Evolutionary conservation across 2,329 filamentous ascomycete genomes (phyloP), one percentile per base, ranked within the genome.

Genomic region (Fusarium sacchari): DNA sequence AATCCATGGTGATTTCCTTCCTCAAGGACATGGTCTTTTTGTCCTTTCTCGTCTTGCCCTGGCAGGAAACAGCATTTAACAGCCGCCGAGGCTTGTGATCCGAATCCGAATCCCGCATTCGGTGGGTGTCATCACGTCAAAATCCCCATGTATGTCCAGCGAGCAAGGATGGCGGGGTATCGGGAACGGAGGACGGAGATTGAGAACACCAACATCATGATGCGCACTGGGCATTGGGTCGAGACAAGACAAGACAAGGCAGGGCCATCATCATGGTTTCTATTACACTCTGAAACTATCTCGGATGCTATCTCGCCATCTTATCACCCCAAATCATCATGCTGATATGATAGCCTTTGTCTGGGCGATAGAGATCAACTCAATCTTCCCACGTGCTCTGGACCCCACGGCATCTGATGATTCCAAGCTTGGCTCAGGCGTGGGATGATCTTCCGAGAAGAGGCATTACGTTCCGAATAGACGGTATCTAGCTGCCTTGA

Each of bases 71-170:
- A 28, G 40, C 18, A 60, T 60, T 64, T 43, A 47, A 28, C 64
- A 60, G 59, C 69, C 66, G 66, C 66, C 56, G 40, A 68, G 46
- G 44, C 44, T 44, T 71, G 58, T 60, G 64, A 72, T 58, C 47
- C 36, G 42, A 53, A 65, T 37, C 53, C 68, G 61, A 57, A 67
- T 69, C 62, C 60, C 56, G 72, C 64, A 67, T 60, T 26, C 24
- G 57, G 61, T 64, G 72, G 72, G 65, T 73, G 60, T 64, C 50
- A 67, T 71, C 69, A 75, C 53, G 57, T 75, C 72, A 67, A 67
- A 55, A 53, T 64, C 37, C 43, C 30, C 40, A 59, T n/a, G n/a
- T n/a, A n/a, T n/a, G n/a, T n/a, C n/a, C 40, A n/a, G n/a, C 14
- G 34, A 43, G 46, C 61, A 69, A 61, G 71, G 67, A 68, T 74